Evolutionary conservation across 805 yeast species (phyloP), one percentile per base, ranked within the genome.

Genomic region (Kodamaea laetipori): DNA sequence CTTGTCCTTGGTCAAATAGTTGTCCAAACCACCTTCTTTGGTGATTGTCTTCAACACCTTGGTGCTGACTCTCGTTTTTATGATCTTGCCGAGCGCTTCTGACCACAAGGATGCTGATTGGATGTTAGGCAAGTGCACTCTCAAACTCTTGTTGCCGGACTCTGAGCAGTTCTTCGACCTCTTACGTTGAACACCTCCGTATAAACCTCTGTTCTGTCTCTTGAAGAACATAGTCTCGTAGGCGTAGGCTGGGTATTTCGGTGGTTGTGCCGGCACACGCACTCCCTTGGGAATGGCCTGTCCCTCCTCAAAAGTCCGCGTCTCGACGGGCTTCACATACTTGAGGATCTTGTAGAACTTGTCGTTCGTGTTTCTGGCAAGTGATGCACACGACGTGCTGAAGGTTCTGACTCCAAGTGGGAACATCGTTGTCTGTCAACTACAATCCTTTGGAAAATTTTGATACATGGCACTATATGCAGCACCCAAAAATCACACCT

Each of bases 11-110:
- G 81, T 76, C 48, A 94, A 65, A 61, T 94, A 94, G 51, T 82
- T 82, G 60, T 94, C 99, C 44, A 94, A 73, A 4, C 99, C 99
- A 49, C 99, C 99, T 63, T 92, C 98, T 55, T 82, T 87, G 46
- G 87, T 84, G 46, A 94, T 84, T 0, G 97, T 90, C 56, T 83
- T 81, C 58, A 94, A 74, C 4, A 90, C 97, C 47, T 83, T 78
- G 4, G 97, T 78, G 6, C 90, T 82, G 26, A 90, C 81, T 47
- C 76, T 80, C 43, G 88, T 63, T 38, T 71, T 69, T 35, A 90
- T 63, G 30, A 70, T 64, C 52, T 72, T 73, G 46, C 81, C 68
- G 55, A 94, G 73, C 0, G 86, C 69, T 53, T 87, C 96, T 50
- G 96, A 87, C 94, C 96, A 92, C 36, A 94, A 68, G 24, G 75